Percentiles rank a stretch among this genome's conserved stretches.
Evolutionary conservation across 306 rosid species (phyloP).

Genomic region (Lathyrus oleraceus): DNA sequence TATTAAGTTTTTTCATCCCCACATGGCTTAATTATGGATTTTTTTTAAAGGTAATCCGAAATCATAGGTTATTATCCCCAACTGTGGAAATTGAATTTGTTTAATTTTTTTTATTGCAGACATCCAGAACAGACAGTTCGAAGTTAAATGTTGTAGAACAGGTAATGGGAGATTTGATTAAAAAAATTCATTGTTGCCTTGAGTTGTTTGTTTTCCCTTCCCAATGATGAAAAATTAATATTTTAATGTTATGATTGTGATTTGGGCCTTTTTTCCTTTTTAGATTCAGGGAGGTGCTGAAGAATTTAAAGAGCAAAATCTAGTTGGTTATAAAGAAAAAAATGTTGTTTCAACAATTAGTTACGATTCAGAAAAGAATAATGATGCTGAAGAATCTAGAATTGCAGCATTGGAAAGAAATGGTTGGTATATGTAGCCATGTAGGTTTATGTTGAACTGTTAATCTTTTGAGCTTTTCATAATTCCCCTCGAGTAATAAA

Average conservation of each 20-base stretch:
- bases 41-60: neutral
- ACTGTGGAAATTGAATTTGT: constrained; percentile 35
- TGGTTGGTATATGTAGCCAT: constrained; percentile 48
- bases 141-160: constrained; percentile 61
- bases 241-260: neutral
- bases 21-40: neutral
- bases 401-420: constrained; percentile 44
- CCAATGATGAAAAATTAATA: constrained; percentile 2
- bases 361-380: constrained; percentile 37
- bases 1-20: too few species aligned
- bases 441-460: constrained; percentile 20
- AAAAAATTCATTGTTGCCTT: neutral
- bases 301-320: constrained; percentile 67
- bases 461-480: constrained; percentile 17
- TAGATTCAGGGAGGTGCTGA: constrained; percentile 56
- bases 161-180: constrained; percentile 46
- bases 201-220: neutral
- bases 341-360: constrained; percentile 41
- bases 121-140: constrained; percentile 50
- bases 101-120: constrained; percentile 60
- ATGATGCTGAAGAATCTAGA: constrained; percentile 42
- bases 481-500: neutral
- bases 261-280: neutral
- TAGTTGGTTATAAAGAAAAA: constrained; percentile 62
- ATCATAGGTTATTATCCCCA: constrained; percentile 1